phyloP scores from a whole-genome alignment of 2,329 filamentous ascomycete species.

The Chaetomiaceae sp. region DNA sequence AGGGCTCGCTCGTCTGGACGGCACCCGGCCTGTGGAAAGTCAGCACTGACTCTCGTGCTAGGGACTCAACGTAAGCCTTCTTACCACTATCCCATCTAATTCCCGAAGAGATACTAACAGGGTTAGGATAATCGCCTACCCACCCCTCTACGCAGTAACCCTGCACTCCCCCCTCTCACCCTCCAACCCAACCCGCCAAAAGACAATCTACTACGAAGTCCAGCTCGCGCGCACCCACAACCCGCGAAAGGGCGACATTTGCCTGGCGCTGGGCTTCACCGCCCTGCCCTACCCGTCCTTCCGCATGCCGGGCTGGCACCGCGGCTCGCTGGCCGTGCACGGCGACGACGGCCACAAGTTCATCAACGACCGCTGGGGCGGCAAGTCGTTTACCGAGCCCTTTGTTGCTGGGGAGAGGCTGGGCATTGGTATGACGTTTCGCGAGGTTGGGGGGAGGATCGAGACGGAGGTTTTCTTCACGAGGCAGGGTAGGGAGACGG shows the following conservation, averaged over 20 bases:
- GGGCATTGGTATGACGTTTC: constrained; percentile 66
- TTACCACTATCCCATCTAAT: background rate
- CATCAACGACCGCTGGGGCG: constrained; percentile 70
- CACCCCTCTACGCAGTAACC: constrained; percentile 62
- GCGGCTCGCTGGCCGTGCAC: constrained; percentile 70
- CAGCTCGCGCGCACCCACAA: constrained; percentile 42
- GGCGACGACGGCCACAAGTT: constrained; percentile 74
- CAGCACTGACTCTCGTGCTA: constrained; percentile 38
- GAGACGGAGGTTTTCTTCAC: constrained; percentile 66
- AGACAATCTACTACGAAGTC: constrained; percentile 70
- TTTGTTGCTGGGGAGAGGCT: constrained; percentile 64
- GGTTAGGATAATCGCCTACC: constrained; percentile 60
- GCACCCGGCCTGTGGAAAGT: constrained; percentile 50
- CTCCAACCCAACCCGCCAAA: constrained; percentile 30
- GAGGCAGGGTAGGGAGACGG: constrained; percentile 55
- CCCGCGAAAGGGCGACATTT: constrained; percentile 38
- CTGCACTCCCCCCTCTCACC: constrained; percentile 53
- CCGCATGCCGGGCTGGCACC: constrained; percentile 76
- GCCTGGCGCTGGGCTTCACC: constrained; percentile 63
- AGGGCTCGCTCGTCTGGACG: constrained; percentile 42
- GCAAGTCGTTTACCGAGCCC: constrained; percentile 60
- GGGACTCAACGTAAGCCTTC: constrained; percentile 40
- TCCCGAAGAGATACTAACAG: too few species aligned
- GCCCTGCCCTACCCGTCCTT: constrained; percentile 74
- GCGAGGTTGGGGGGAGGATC: constrained; percentile 28